Evolutionary conservation across 257 asterid genomes (phyloP), one percentile per base, ranked within the genome.

Genomic region (Mentha longifolia): DNA sequence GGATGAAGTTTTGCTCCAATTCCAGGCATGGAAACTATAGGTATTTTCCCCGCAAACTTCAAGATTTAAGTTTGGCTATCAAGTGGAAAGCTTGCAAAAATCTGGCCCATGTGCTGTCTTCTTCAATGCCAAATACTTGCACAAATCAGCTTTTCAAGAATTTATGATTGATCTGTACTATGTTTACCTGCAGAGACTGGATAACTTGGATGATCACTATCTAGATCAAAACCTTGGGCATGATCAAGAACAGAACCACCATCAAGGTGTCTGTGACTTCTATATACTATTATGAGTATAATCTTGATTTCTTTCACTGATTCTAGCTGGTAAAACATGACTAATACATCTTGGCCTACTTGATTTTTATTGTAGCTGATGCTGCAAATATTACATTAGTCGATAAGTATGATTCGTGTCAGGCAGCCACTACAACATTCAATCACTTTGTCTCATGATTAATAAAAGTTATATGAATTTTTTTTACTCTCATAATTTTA

Each of bases 371-470:
- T 74, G 79, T 83, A 89, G 96, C 79, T 88, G 91, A 89, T 78
- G 83, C 89, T 30, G 95, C 76, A 56, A 77, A 94, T 67, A 94
- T 94, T 71, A 91, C 99, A 72, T 75, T 91, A 75, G 39, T 52
- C 51, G 95, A 93, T 46, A 75, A 76, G 19, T 85, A 76, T 72
- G 87, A 88, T 61, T 67, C 87, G 16, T 46, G 54, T 71, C 84
- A 75, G 78, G 83, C 84, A 25, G 92, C 74, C 76, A 41, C 90
- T 67, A 75, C 74, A 65, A 71, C 79, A 59, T 78, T 80, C 80
- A 86, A 88, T 76, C 92, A 68, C 54, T 94, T 85, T 52, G 98
- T n/a, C n/a, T n/a, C n/a, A n/a, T n/a, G n/a, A n/a, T n/a, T n/a
- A n/a, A n/a, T n/a, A n/a, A n/a, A n/a, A n/a, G n/a, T n/a, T n/a